Evolutionary conservation across 2,329 filamentous ascomycete genomes (phyloP).

Genomic region (Neoascochyta sp.): DNA sequence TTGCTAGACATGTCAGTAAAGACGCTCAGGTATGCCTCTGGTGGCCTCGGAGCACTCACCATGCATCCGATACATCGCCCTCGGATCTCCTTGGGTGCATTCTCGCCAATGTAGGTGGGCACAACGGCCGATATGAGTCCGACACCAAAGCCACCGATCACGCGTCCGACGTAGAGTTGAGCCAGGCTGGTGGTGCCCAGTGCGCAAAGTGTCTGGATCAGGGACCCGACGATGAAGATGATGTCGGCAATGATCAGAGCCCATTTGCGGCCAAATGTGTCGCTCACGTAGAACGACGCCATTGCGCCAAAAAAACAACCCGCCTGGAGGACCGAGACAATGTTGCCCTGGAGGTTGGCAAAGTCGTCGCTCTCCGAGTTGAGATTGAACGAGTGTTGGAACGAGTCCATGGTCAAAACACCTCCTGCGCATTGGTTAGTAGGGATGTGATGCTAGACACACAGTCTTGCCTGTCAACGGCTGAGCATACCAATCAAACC

Average conservation of each 20-base stretch:
- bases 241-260: constrained; percentile 43
- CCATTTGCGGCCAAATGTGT: constrained; percentile 42
- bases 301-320: constrained; percentile 47
- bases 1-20: constrained; percentile 18
- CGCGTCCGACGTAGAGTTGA: constrained; percentile 43
- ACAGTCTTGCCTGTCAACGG: too few relatives aligned
- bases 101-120: constrained; percentile 46
- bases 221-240: constrained; percentile 43
- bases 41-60: too few relatives aligned
- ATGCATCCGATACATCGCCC: constrained; percentile 39
- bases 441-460: too few relatives aligned
- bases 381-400: constrained; percentile 43
- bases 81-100: constrained; percentile 43
- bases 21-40: too few relatives aligned
- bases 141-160: constrained; percentile 46
- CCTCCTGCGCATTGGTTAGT: constrained; percentile 18
- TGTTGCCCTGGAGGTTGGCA: constrained; percentile 43
- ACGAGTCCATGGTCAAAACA: constrained; percentile 44
- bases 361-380: constrained; percentile 31
- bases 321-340: constrained; percentile 44
- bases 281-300: constrained; percentile 42
- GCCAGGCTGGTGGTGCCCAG: constrained; percentile 33
- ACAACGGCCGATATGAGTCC: constrained; percentile 44
- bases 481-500: constrained; percentile 37
- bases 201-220: constrained; percentile 41